phyloP scores from a whole-genome alignment of 2,329 filamentous ascomycete genomes.

The Madurella fahalii region DNA sequence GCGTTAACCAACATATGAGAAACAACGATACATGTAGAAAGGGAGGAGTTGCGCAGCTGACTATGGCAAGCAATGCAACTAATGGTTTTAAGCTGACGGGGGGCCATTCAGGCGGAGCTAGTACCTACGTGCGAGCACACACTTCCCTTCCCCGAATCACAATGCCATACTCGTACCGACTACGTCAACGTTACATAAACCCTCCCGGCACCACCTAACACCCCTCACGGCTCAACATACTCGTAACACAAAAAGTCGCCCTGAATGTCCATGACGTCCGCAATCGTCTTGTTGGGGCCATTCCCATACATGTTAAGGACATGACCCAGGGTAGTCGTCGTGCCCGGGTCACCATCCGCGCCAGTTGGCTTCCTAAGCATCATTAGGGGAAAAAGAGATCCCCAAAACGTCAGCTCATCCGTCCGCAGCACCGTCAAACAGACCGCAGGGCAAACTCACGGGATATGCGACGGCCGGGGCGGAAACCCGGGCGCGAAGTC shows the following conservation, averaged over 20 bases:
- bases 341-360: slow-evolving; percentile 15
- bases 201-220: too few relatives aligned
- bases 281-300: slow-evolving; percentile 17
- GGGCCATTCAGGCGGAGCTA: too few relatives aligned
- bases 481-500: not conserved
- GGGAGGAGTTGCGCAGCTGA: too few relatives aligned
- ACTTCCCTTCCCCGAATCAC: too few relatives aligned
- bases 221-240: slow-evolving; percentile 5
- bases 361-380: slow-evolving; percentile 1
- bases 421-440: too few relatives aligned
- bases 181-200: too few relatives aligned
- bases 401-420: not conserved
- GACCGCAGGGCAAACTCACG: not conserved
- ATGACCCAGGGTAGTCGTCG: slow-evolving; percentile 14
- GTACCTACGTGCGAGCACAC: too few relatives aligned
- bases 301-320: slow-evolving; percentile 19
- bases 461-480: not conserved
- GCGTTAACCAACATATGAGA: too few relatives aligned
- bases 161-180: too few relatives aligned
- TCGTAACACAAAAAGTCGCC: slow-evolving; percentile 17
- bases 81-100: too few relatives aligned
- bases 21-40: too few relatives aligned
- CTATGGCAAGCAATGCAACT: too few relatives aligned
- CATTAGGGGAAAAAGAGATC: not conserved
- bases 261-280: slow-evolving; percentile 20